Percentiles rank a stretch among this genome's conserved stretches.
Evolutionary conservation across 2,329 filamentous ascomycete species (phyloP).

Genomic region (Akanthomyces dipterigenus): DNA sequence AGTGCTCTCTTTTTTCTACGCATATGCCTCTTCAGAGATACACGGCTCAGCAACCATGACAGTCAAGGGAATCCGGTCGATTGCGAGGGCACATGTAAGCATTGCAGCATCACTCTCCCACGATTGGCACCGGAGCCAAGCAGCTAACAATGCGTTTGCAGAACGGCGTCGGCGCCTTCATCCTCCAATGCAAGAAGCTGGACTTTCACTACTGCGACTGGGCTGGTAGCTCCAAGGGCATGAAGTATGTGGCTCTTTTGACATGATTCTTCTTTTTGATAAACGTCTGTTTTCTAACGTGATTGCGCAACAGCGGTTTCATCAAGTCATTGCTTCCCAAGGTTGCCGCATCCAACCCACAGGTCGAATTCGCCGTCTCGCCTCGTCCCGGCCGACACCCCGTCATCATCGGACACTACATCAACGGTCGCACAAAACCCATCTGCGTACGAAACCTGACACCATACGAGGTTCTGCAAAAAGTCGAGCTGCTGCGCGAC

Average conservation of each 20-base stretch:
- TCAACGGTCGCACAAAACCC: slow-evolving; percentile 80
- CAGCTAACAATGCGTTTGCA: slow-evolving; percentile 30
- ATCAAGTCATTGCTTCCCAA: slow-evolving; percentile 67
- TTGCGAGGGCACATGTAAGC: slow-evolving; percentile 48
- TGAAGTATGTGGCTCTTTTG: slow-evolving; percentile 60
- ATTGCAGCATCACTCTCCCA: background rate
- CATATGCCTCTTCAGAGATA: slow-evolving; percentile 14
- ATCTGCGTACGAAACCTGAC: slow-evolving; percentile 86
- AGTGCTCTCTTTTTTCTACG: slow-evolving; percentile 17
- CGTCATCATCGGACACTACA: slow-evolving; percentile 81
- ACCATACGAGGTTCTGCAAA: slow-evolving; percentile 71
- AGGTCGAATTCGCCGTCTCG: slow-evolving; percentile 86
- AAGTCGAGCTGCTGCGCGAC: slow-evolving; percentile 66
- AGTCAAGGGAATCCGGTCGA: slow-evolving; percentile 44
- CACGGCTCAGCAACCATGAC: slow-evolving; percentile 42
- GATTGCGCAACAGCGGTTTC: slow-evolving; percentile 59
- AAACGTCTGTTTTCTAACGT: no score
- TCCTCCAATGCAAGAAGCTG: slow-evolving; percentile 92
- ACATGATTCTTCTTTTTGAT: no score
- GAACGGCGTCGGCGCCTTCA: slow-evolving; percentile 96
- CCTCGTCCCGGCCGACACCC: slow-evolving; percentile 88
- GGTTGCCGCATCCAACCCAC: slow-evolving; percentile 76
- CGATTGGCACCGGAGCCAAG: background rate
- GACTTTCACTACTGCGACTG: slow-evolving; percentile 98
- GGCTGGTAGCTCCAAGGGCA: slow-evolving; percentile 86